Evolutionary conservation across 257 asterid species (phyloP).

Genomic region (Lavandula angustifolia): DNA sequence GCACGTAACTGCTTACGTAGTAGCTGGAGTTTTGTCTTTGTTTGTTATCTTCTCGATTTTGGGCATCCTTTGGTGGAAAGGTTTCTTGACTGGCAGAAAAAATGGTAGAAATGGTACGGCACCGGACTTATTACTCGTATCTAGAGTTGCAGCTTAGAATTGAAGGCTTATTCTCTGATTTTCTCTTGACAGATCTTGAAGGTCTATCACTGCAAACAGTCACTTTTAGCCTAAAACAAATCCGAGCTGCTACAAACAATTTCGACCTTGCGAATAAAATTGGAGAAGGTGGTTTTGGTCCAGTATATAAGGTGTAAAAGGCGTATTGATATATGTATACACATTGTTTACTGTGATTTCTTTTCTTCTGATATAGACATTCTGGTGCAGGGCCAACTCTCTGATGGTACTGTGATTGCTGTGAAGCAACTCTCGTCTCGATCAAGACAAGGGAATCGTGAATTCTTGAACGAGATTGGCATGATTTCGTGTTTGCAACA

Average conservation of each 20-base stretch:
- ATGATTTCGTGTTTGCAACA: constrained; percentile 83
- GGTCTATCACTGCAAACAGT: constrained; percentile 65
- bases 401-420: constrained; percentile 75
- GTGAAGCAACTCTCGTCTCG: constrained; percentile 80
- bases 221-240: constrained; percentile 71
- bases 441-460: constrained; percentile 88
- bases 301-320: constrained; percentile 90
- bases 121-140: constrained; percentile 3
- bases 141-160: background rate
- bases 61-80: constrained; percentile 70
- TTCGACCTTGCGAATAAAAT: constrained; percentile 70
- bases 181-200: constrained; percentile 53
- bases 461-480: constrained; percentile 78
- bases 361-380: constrained; percentile 29
- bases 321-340: background rate
- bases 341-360: background rate
- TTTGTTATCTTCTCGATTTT: constrained; percentile 38
- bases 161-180: constrained; percentile 18
- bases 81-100: constrained; percentile 46
- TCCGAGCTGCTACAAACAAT: constrained; percentile 82
- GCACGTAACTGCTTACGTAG: constrained; percentile 46
- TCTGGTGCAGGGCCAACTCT: constrained; percentile 57
- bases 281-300: constrained; percentile 97
- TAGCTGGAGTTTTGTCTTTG: constrained; percentile 48
- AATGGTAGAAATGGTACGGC: constrained; percentile 47